Percentiles rank a stretch among this genome's conserved stretches.
Evolutionary conservation across 345 rosid genomes (phyloP).

Genomic region (Atalantia buxifolia): DNA sequence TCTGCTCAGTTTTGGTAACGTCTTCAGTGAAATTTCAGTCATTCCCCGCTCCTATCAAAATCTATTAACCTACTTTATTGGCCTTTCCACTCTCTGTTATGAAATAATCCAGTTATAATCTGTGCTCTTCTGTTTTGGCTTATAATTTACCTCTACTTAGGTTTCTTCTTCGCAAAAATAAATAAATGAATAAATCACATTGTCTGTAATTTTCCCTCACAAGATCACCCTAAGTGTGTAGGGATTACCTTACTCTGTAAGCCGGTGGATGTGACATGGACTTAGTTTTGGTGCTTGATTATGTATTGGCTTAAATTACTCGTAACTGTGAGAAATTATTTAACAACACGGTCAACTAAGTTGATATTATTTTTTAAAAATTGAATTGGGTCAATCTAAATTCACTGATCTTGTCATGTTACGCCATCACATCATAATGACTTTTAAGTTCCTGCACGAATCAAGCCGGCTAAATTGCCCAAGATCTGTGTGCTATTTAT

Average conservation of each 20-base stretch:
- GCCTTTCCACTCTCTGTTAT: neutral
- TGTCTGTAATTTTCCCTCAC: neutral
- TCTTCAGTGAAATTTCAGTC: neutral
- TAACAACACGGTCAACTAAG: too few species aligned
- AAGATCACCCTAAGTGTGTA: neutral
- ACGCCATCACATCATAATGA: neutral
- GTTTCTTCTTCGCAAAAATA: neutral
- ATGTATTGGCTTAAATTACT: neutral
- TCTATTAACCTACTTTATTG: neutral
- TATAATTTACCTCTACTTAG: neutral
- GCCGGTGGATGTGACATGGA: too few species aligned
- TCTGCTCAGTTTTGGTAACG: neutral
- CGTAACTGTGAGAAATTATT: neutral
- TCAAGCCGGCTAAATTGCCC: neutral
- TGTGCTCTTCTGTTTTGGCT: neutral
- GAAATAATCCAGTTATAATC: neutral
- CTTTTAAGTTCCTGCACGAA: neutral
- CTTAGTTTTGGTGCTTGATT: neutral
- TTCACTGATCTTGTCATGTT: neutral
- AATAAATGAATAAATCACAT: too few species aligned
- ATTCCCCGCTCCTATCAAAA: too few species aligned
- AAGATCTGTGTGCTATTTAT: neutral
- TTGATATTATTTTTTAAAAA: too few species aligned
- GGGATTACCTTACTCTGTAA: too few species aligned
- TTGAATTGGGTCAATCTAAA: neutral